Percentiles rank a stretch among this genome's conserved stretches.
These are phyloP conservation scores for Suhomyces panamericanus DNA, from an alignment of 1,139 yeast species.

Conservation along the genomic window DNA sequence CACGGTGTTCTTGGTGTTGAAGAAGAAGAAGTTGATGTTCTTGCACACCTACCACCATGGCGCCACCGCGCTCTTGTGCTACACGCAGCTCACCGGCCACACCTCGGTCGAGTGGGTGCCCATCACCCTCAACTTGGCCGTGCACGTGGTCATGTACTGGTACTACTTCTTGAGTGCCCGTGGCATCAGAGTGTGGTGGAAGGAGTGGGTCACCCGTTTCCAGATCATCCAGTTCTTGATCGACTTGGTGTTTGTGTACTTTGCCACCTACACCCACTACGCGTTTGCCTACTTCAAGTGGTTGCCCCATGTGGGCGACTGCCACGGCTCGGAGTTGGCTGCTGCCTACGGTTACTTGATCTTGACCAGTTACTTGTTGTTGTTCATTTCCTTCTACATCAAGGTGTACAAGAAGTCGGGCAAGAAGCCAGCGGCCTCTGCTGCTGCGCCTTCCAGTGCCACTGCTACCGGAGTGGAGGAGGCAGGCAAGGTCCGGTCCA, in stretches of 20 bases:
- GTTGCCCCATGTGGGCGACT: constrained; percentile 81
- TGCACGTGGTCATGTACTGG: constrained; percentile 97
- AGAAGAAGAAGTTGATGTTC: constrained; percentile 86
- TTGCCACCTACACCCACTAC: constrained; percentile 83
- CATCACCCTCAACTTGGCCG: constrained; percentile 82
- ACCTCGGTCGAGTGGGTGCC: constrained; percentile 97
- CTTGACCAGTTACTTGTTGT: constrained; percentile 82
- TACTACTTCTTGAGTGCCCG: constrained; percentile 93
- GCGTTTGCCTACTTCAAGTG: constrained; percentile 58
- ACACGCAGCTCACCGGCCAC: constrained; percentile 86
- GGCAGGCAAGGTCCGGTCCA: constrained; percentile 40
- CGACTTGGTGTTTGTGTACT: constrained; percentile 87
- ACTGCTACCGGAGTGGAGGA: constrained; percentile 20
- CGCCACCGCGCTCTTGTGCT: constrained; percentile 94
- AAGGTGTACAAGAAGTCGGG: constrained; percentile 67
- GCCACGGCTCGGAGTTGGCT: constrained; percentile 91
- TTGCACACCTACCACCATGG: constrained; percentile 98
- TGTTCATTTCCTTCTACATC: constrained; percentile 92
- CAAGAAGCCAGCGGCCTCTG: constrained; percentile 23
- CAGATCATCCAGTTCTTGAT: constrained; percentile 92
- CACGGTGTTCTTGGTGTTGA: constrained; percentile 87
- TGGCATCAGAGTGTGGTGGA: constrained; percentile 99
- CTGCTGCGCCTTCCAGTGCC: constrained; percentile 13
- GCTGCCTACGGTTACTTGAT: constrained; percentile 89
- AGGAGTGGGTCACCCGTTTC: constrained; percentile 97